Conservation (phyloP, 2,329 filamentous ascomycete genomes). For the Trichoderma sp. region DNA sequence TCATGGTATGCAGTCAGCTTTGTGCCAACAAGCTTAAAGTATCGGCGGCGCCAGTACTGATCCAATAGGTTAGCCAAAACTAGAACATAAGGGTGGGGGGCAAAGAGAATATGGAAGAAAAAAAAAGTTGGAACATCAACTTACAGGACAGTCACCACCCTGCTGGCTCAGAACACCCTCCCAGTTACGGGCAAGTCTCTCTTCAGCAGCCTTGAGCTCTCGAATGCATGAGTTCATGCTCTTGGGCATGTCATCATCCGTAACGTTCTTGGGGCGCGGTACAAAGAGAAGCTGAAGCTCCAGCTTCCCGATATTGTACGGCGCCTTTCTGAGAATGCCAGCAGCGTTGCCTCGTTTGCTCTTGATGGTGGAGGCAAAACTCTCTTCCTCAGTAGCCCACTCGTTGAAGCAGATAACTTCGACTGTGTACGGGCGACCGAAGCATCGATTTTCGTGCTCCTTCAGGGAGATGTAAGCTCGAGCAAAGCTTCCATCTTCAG, state of each 20-base stretch:
- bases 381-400: constrained; percentile 86
- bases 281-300: constrained; percentile 94
- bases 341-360: constrained; percentile 78
- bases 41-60: constrained; percentile 95
- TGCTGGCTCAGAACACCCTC: constrained; percentile 94
- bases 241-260: constrained; percentile 97
- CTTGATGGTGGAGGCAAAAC: constrained; percentile 81
- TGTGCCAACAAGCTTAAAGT: constrained; percentile 88
- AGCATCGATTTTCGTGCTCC: constrained; percentile 85
- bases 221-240: constrained; percentile 97
- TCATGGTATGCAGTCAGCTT: constrained; percentile 97
- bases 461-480: constrained; percentile 91
- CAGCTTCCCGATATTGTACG: constrained; percentile 95
- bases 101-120: background rate
- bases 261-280: constrained; percentile 79
- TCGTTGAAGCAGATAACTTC: constrained; percentile 97
- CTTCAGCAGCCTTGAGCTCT: constrained; percentile 88
- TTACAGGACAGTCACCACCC: constrained; percentile 93
- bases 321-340: constrained; percentile 71
- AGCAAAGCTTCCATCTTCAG: constrained; percentile 89
- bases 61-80: constrained; percentile 5
- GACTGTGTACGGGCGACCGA: constrained; percentile 80
- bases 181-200: constrained; percentile 71
- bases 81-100: background rate
- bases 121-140: constrained; percentile 37